Conservation (phyloP, 495 filamentous ascomycete genomes). For the Cudoniella acicularis region DNA sequence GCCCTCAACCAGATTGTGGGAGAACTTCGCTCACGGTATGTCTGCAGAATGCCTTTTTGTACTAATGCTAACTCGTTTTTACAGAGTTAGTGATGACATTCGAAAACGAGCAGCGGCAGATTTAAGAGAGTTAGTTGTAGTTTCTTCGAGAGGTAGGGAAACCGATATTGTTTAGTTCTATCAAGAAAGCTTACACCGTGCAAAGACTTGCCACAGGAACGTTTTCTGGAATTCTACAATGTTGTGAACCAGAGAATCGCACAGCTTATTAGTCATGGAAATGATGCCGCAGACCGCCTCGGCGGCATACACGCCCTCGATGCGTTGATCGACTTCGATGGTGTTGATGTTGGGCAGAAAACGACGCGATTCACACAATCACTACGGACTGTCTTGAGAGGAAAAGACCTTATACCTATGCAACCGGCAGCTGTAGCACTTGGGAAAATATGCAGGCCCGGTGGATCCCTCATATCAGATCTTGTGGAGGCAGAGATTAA, state of each 20-base stretch:
- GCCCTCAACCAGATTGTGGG: conserved; percentile 22
- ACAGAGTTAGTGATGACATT: conserved; percentile 30
- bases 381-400: conserved; percentile 80
- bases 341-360: conserved; percentile 89
- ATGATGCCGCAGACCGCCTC: conserved; percentile 80
- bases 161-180: background rate
- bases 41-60: background rate
- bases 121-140: conserved; percentile 37
- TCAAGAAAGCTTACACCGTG: background rate
- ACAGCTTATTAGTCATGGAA: conserved; percentile 72
- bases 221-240: conserved; percentile 76
- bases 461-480: conserved; percentile 91
- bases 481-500: conserved; percentile 96
- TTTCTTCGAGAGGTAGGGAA: conserved; percentile 35
- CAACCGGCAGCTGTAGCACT: conserved; percentile 81
- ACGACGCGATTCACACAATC: conserved; percentile 89
- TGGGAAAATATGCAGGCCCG: conserved; percentile 84
- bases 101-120: conserved; percentile 39
- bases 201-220: conserved; percentile 70
- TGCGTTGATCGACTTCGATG: conserved; percentile 89
- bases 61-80: background rate
- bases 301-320: conserved; percentile 91
- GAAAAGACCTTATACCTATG: conserved; percentile 84
- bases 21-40: conserved; percentile 23
- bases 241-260: conserved; percentile 72